Conservation (phyloP, 2,329 filamentous ascomycete genomes). For the Cephalotrichum gorgonifer region DNA sequence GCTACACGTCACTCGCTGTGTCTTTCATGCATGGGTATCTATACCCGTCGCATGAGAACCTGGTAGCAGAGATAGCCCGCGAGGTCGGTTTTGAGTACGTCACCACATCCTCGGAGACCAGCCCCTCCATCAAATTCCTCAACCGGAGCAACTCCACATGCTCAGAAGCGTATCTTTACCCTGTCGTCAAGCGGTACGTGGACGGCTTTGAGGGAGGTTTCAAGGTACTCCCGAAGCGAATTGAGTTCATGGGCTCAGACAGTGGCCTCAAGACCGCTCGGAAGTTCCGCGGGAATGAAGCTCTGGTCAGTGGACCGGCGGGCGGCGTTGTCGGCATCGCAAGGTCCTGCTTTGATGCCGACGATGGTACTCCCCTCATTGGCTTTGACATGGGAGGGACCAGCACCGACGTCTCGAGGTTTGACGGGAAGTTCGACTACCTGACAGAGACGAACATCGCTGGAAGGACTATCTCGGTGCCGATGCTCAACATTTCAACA, state of each 20-base stretch:
- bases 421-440: slow-evolving; percentile 80
- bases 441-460: slow-evolving; percentile 92
- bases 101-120: not conserved
- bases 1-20: not conserved
- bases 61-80: not conserved
- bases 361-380: slow-evolving; percentile 76
- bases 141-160: not conserved
- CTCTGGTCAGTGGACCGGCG: slow-evolving; percentile 83
- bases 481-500: slow-evolving; percentile 89
- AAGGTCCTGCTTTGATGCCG: slow-evolving; percentile 79
- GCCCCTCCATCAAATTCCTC: not conserved
- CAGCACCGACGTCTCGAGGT: slow-evolving; percentile 82
- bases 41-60: not conserved
- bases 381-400: slow-evolving; percentile 82
- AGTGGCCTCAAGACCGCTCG: slow-evolving; percentile 65
- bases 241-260: slow-evolving; percentile 93
- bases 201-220: slow-evolving; percentile 45
- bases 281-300: slow-evolving; percentile 72
- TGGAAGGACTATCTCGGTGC: slow-evolving; percentile 86
- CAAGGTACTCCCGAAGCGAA: slow-evolving; percentile 69
- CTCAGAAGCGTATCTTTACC: not conserved
- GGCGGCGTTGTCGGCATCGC: slow-evolving; percentile 90
- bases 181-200: slow-evolving; percentile 41
- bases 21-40: not conserved
- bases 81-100: not conserved